Evolutionary conservation across 2,329 filamentous ascomycete species (phyloP), one percentile per base, ranked within the genome.

Genomic region (Colletotrichum sp.): DNA sequence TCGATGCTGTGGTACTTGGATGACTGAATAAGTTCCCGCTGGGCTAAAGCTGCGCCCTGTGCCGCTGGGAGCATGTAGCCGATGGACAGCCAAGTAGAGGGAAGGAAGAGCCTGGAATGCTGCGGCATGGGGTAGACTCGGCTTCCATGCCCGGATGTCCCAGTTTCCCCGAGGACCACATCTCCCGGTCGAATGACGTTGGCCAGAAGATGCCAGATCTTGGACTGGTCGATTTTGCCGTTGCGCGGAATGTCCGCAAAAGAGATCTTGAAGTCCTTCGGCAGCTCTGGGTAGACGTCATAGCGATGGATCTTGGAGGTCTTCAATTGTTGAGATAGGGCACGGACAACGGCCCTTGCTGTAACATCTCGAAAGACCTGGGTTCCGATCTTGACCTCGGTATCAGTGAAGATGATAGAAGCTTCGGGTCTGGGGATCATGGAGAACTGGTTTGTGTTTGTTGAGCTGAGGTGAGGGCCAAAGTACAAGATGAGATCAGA

Each of bases 21-120:
- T 7, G 78, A 77, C 4, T 65, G 65, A 8, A 83, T 79, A 4
- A 88, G 80, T 72, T 92, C 90, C 24, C 83, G 82, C 5, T 89
- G 86, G 0, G 92, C 93, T 1, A 92, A 83, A 0, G 89, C 87
- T 1, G 89, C 89, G 4, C 91, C 91, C 26, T 90, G 86, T 4
- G 89, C 87, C 2, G 89, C 91, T 2, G 89, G 89, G 1, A 93
- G 86, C 83, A 91, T 92, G 82, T 91, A 92, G 0, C 90, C 90
- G 71, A 92, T 92, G 0, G 89, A 92, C 3, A 91, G 85, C 89
- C 90, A 93, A 34, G 90, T 91, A 1, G 89, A 87, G 9, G 83
- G 88, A 8, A 85, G 86, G 77, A 92, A 88, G 28, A 89, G 83
- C 4, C 83, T 84, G 2, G 86, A 84, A 43, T 90, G 83, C 2